Evolutionary conservation across 169 alveolate genomes (phyloP).

Genomic region (Condylostoma magnum): DNA sequence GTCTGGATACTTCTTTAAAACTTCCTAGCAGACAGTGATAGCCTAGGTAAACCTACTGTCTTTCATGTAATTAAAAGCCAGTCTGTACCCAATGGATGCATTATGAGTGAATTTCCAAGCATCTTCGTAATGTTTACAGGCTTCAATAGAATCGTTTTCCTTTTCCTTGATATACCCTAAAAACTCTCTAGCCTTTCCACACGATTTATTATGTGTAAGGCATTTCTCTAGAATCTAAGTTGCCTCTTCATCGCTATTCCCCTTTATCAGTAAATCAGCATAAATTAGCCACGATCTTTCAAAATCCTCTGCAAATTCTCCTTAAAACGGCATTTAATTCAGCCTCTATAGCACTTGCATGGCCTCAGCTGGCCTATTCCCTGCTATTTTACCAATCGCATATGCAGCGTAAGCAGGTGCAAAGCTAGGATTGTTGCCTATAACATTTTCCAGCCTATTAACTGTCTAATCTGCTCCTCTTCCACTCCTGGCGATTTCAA

Average conservation of each 20-base stretch:
- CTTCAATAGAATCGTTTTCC: constrained; percentile 80
- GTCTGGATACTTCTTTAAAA: constrained; percentile 76
- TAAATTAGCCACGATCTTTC: constrained; percentile 88
- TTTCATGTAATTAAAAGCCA: constrained; percentile 85
- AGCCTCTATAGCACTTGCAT: constrained; percentile 55
- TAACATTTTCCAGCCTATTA: constrained; percentile 47
- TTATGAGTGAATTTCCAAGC: constrained; percentile 81
- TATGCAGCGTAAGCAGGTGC: constrained; percentile 83
- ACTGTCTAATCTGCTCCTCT: constrained; percentile 54
- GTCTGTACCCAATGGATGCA: constrained; percentile 83
- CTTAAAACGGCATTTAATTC: constrained; percentile 56
- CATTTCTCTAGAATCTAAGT: constrained; percentile 65
- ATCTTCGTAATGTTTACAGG: constrained; percentile 78
- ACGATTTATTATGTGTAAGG: constrained; percentile 75
- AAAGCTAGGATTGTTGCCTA: constrained; percentile 59
- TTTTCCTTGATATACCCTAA: constrained; percentile 87
- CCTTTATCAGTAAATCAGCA: constrained; percentile 78
- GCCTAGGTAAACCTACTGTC: constrained; percentile 80
- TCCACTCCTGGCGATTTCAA: constrained; percentile 53
- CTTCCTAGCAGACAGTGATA: constrained; percentile 81
- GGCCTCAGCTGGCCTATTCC: constrained; percentile 72
- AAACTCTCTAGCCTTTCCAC: constrained; percentile 86
- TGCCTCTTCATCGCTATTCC: constrained; percentile 59
- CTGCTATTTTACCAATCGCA: constrained; percentile 73
- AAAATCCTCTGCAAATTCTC: constrained; percentile 83